Base-by-base conservation (phyloP, 352 stramenopile species). In the Globisporangium cederbergense region DNA sequence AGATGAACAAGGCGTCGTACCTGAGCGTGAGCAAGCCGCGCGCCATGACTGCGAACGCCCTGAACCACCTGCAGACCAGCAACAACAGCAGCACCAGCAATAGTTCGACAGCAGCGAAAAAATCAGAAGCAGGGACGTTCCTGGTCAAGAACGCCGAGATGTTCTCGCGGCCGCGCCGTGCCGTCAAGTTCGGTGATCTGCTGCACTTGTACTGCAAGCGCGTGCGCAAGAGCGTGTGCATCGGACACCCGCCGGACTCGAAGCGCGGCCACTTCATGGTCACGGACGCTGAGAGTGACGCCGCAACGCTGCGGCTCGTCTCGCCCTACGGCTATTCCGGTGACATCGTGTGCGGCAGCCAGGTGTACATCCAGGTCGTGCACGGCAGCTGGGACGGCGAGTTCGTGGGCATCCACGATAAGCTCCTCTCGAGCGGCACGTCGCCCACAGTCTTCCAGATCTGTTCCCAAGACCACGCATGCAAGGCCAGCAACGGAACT, bases 1-100 rank as follows among this genome's bases (percentile, higher is more conserved):
- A 89, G 47, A 56, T 88, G 25, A 91, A 84, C 65, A 91, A 89
- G 62, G 72, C 76, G 32, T 73, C 72, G 28, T 87, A 81, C 20
- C 38, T 91, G 18, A 80, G 70, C 52, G 62, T 89, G 2, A 73
- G 66, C 60, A 81, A 82, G 49, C 65, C 58, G 47, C 47, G 58
- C 34, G 58, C 58, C 11, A 49, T 58, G 58, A 64, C 32, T 2
- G 58, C 58, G 34, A 58, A 42, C 34, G 43, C 20, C 32, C 25
- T 62, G 25, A 49, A 20, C 25, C 56, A 40, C 3, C 25, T 51
- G 25, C 42, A 22, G 20, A 16, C 40, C 20, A 36, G 11, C 55
- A n/a, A 22, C 42, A 16, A 7, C 43, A 38, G 16, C 28, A 22
- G 34, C n/a, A n/a, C 50, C 13, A 36, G 5, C 38, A 30, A 22